Base-by-base conservation (phyloP, 352 stramenopile species). In the Phytophthora uliginosa region DNA sequence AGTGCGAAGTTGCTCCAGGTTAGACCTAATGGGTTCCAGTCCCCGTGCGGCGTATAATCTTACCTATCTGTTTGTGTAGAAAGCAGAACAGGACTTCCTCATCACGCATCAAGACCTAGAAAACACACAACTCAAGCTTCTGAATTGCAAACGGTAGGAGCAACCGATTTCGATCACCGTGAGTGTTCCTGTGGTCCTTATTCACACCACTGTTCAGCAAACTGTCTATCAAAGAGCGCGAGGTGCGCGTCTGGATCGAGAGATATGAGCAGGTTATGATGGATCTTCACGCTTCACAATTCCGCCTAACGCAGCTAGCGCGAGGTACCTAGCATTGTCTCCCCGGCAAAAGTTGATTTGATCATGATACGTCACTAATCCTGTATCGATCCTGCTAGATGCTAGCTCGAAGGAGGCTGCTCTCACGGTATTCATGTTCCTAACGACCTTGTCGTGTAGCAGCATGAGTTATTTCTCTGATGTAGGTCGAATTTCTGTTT, bases 181-280 rank as follows among this genome's bases (percentile, higher is more conserved):
- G 28, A 4, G 28, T 17, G 36, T 17, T 18, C 4, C 12, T 18
- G 12, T 18, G 1, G 7, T 42, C 36, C 36, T 42, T 17, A 42
- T 42, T 42, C 6, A 42, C 36, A 0, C 36, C 15, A 0, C 18
- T 58, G 18, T 10, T 62, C 6, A 92, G 85, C 9, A 85, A 79
- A 62, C 40, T 89, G 9, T 76, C 63, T 3, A 76, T 81, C 18
- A 89, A 88, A 33, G 81, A 91, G 18, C 67, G 74, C 1, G 85
- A 94, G 66, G 82, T 91, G 7, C 76, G 77, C 7, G 56, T 92
- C 3, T 95, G 88, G 88, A 92, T 94, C 31, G 78, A 93, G 55
- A 78, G 86, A 53, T 95, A 95, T 52, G 88, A 95, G 36, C 88
- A 95, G 62, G 88, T 93, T 24, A 95, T 94, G 86, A 80, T 95